Percentiles rank a stretch among this genome's conserved stretches.
These are phyloP conservation scores for Phlegmacium glaucopus DNA, from an alignment of 768 basidiomycete species.

Conservation along the genomic window DNA sequence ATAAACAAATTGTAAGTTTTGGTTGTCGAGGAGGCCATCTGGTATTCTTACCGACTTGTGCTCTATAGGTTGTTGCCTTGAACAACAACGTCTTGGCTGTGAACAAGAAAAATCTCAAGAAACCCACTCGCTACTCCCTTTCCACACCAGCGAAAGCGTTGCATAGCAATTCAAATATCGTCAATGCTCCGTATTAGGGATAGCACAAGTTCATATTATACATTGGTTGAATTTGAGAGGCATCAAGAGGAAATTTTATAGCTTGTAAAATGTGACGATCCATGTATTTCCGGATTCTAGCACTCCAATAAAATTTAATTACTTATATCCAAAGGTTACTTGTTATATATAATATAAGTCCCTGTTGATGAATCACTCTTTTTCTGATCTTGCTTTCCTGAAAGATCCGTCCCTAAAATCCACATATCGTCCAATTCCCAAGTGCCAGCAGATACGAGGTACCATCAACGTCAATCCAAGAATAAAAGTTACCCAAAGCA, in stretches of 20 bases:
- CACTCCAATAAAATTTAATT: too few species aligned
- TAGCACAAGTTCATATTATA: background rate
- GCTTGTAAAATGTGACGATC: too few species aligned
- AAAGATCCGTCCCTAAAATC: conserved; percentile 53
- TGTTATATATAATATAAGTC: conserved; percentile 1
- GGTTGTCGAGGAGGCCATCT: conserved; percentile 1
- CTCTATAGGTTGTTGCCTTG: conserved; percentile 84
- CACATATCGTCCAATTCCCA: conserved; percentile 73
- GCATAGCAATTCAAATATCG: conserved; percentile 59
- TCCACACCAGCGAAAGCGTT: conserved; percentile 33
- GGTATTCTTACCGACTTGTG: background rate
- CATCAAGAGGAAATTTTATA: too few species aligned
- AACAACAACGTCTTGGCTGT: conserved; percentile 91
- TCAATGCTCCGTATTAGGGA: conserved; percentile 59
- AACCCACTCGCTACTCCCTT: conserved; percentile 75
- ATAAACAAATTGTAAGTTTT: conserved; percentile 85
- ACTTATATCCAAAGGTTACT: background rate
- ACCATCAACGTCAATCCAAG: conserved; percentile 64
- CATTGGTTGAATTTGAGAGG: background rate
- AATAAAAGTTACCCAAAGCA: conserved; percentile 65
- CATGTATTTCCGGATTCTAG: too few species aligned
- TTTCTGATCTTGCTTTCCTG: conserved; percentile 8
- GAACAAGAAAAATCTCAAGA: conserved; percentile 90
- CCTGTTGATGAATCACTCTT: background rate
- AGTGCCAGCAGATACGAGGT: conserved; percentile 70